Conservation (phyloP, 2,329 filamentous ascomycete genomes). For the Clarireedia monteithiana region DNA sequence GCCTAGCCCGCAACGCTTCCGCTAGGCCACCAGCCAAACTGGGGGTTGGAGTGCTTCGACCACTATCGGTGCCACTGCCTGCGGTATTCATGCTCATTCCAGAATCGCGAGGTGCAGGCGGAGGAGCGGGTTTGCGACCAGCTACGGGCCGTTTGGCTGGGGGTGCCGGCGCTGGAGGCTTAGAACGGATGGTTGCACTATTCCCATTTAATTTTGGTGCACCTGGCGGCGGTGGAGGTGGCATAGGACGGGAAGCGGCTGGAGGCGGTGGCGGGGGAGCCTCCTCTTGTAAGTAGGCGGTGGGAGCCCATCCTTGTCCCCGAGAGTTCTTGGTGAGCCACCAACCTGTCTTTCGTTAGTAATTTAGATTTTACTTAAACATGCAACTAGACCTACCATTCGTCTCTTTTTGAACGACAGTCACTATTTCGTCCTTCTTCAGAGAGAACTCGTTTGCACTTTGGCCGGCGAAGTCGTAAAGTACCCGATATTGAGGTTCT, state of each 20-base stretch:
- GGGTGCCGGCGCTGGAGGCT: conserved; percentile 29
- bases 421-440: conserved; percentile 69
- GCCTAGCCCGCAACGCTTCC: conserved; percentile 68
- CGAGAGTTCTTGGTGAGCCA: conserved; percentile 74
- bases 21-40: conserved; percentile 68
- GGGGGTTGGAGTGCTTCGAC: conserved; percentile 64
- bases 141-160: conserved; percentile 71
- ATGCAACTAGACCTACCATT: conserved; percentile 62
- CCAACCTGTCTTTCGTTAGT: conserved; percentile 62
- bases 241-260: conserved; percentile 32
- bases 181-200: conserved; percentile 30
- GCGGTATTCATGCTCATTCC: conserved; percentile 52
- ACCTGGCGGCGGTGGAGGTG: conserved; percentile 55
- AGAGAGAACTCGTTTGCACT: conserved; percentile 81
- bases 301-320: conserved; percentile 87
- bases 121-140: conserved; percentile 61
- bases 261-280: conserved; percentile 52
- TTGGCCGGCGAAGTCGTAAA: conserved; percentile 87
- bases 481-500: conserved; percentile 77
- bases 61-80: conserved; percentile 48
- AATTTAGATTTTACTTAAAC: neutral
- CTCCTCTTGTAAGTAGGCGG: conserved; percentile 87
- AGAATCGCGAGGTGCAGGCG: conserved; percentile 63
- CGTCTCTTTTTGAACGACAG: conserved; percentile 88
- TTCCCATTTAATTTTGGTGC: conserved; percentile 29